Conservation (phyloP, 1,284 basidiomycete genomes). For the Volvariella volvacea region DNA sequence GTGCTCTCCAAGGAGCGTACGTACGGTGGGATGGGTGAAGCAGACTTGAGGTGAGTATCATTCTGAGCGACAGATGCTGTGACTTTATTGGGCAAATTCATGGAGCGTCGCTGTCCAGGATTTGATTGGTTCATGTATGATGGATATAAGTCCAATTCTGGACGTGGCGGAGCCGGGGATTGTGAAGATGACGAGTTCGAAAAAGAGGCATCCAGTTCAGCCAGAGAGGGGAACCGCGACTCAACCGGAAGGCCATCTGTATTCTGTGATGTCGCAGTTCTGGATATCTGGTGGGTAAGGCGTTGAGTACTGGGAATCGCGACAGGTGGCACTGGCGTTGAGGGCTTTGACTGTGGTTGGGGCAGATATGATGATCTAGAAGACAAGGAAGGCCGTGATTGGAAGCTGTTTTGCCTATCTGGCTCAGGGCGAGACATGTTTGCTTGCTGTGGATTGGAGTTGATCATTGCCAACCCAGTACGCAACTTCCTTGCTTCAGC, state of each 20-base stretch:
- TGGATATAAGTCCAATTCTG: neutral
- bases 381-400: conserved; percentile 36
- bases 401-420: conserved; percentile 14
- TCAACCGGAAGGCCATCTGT: conserved; percentile 46
- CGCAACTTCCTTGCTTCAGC: conserved; percentile 68
- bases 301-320: conserved; percentile 17
- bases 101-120: neutral
- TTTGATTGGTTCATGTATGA: neutral
- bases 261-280: conserved; percentile 19
- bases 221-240: conserved; percentile 69
- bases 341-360: conserved; percentile 21
- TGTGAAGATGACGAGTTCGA: conserved; percentile 16
- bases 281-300: conserved; percentile 20
- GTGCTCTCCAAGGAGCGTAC: too few species aligned
- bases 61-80: too few species aligned
- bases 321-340: conserved; percentile 13
- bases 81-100: neutral
- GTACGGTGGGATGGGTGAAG: too few species aligned
- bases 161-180: conserved; percentile 11
- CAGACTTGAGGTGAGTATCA: too few species aligned
- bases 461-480: conserved; percentile 54
- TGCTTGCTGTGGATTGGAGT: conserved; percentile 13
- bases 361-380: conserved; percentile 39
- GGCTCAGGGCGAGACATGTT: conserved; percentile 14
- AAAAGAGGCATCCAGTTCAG: conserved; percentile 69